Evolutionary conservation across 2,329 filamentous ascomycete species (phyloP), one percentile per base, ranked within the genome.

Genomic region (Fusarium newnesense): DNA sequence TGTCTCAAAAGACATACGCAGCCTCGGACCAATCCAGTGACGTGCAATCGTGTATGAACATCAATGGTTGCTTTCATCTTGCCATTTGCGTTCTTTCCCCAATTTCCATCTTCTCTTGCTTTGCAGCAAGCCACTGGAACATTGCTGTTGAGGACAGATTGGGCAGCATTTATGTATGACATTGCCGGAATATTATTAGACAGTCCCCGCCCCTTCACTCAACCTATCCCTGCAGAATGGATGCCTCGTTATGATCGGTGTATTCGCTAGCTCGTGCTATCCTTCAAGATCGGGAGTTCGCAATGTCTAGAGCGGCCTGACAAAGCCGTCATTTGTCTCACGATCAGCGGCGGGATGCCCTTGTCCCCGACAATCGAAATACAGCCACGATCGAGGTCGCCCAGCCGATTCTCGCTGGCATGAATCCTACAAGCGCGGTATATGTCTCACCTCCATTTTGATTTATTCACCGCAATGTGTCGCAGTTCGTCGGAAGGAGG

Each of bases 61-160:
- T 6, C 42, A n/a, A 18, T 11, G 9, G 4, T 19, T 30, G 21
- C 28, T 50, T 10, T 21, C 11, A 13, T 21, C 26, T 19, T 21
- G 42, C 11, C 18, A 15, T 46, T 21, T 4, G 3, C 0, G 13
- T 18, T 28, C 1, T 32, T 49, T 28, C 8, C 16, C 11, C 11
- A 18, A 10, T 4, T 18, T 26, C 0, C 5, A n/a, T 16, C 9
- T 4, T 2, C 46, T 16, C 3, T 18, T n/a, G 0, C 30, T 34
- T 12, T 50, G 5, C 16, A 9, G 2, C 15, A 34, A 34, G 21
- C 8, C 28, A 2, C 30, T 4, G 1, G 21, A 34, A 9, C 4
- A 32, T 24, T 9, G 0, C 28, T 34, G 7, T 19, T 4, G 30
- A n/a, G 21, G 9, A 10, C 2, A 32, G 9, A n/a, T n/a, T n/a